Percentiles rank a stretch among this genome's conserved stretches.
Evolutionary conservation across 306 rosid genomes (phyloP).

Genomic region (Benincasa hispida): DNA sequence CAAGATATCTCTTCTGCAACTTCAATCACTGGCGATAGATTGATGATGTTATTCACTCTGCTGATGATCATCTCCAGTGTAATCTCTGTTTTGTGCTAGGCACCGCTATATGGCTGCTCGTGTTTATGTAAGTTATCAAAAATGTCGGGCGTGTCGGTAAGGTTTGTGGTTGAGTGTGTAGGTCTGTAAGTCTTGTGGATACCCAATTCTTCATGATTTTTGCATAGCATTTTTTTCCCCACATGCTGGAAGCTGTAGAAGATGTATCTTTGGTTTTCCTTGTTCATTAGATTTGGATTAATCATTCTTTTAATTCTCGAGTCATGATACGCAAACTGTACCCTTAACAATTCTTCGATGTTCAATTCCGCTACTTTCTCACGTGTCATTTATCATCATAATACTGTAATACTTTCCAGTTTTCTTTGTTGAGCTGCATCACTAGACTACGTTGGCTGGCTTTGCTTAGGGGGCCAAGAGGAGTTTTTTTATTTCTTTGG

Average conservation of each 20-base stretch:
- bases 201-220: constrained; percentile 8
- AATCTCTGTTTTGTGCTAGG: constrained; percentile 25
- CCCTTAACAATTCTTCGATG: constrained; percentile 34
- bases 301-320: constrained; percentile 41
- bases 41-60: constrained; percentile 31
- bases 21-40: constrained; percentile 17
- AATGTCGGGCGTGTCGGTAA: constrained; percentile 24
- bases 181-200: constrained; percentile 52
- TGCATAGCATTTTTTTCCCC: constrained; percentile 25
- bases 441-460: not conserved
- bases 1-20: constrained; percentile 33
- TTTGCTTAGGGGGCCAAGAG: not conserved
- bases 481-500: not conserved
- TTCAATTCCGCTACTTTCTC: not conserved
- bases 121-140: constrained; percentile 11
- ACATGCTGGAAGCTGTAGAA: constrained; percentile 24
- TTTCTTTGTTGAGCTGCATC: not conserved
- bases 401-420: not conserved
- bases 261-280: constrained; percentile 14
- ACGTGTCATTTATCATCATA: not conserved
- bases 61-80: constrained; percentile 25
- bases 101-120: not conserved
- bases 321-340: constrained; percentile 24
- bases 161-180: constrained; percentile 38
- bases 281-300: constrained; percentile 30